These are phyloP conservation scores for Wilhelminamyces savonicus DNA, from an alignment of 805 yeast species.

Conservation along the genomic window DNA sequence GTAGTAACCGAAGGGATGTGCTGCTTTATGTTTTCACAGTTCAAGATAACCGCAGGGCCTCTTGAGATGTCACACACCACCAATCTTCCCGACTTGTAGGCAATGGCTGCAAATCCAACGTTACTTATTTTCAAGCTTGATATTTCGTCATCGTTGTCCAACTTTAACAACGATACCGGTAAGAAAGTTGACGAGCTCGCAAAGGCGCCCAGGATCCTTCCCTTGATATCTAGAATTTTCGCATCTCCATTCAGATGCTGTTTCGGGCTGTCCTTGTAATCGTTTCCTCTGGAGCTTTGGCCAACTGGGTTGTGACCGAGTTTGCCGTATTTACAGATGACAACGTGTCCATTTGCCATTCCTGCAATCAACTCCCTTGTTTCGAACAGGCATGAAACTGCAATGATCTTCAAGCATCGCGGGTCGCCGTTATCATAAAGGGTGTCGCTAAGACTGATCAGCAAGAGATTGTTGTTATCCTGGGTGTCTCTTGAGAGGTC, in stretches of 20 bases:
- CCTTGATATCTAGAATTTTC: slow-evolving; percentile 43
- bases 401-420: slow-evolving; percentile 40
- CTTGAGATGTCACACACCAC: slow-evolving; percentile 68
- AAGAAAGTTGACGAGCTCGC: slow-evolving; percentile 24
- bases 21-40: slow-evolving; percentile 20
- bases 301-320: slow-evolving; percentile 1
- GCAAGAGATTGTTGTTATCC: slow-evolving; percentile 25
- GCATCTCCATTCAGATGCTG: slow-evolving; percentile 30
- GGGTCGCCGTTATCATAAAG: slow-evolving; percentile 22
- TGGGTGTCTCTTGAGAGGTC: slow-evolving; percentile 70
- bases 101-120: slow-evolving; percentile 80
- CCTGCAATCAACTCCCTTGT: slow-evolving; percentile 72
- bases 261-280: slow-evolving; percentile 21
- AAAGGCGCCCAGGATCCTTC: slow-evolving; percentile 43
- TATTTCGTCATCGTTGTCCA: slow-evolving; percentile 28
- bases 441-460: slow-evolving; percentile 27
- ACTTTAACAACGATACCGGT: slow-evolving; percentile 24
- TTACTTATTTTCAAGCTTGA: slow-evolving; percentile 63
- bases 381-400: slow-evolving; percentile 71
- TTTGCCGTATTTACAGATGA: slow-evolving; percentile 64
- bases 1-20: slow-evolving; percentile 26
- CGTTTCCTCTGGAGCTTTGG: slow-evolving; percentile 14
- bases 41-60: slow-evolving; percentile 62
- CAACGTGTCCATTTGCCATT: slow-evolving; percentile 63
- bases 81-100: slow-evolving; percentile 69